Conservation (phyloP, 768 basidiomycete genomes). For the Psilocybe azurescens region DNA sequence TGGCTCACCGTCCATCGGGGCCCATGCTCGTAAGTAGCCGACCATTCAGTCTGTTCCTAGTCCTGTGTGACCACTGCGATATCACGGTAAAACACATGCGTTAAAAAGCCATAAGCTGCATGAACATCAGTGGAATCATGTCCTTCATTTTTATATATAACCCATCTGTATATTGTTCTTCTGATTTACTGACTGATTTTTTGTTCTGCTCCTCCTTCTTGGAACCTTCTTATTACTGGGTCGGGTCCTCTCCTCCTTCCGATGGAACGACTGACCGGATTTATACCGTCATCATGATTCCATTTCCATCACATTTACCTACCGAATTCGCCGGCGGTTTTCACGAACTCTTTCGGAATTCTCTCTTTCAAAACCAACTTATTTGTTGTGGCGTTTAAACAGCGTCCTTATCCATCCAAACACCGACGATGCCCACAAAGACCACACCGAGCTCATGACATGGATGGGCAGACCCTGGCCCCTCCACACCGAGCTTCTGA, state of each 20-base stretch:
- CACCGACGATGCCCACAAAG: slow-evolving; percentile 56
- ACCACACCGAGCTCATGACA: slow-evolving; percentile 65
- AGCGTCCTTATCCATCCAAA: slow-evolving; percentile 79
- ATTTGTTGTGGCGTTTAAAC: neutral
- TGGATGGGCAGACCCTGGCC: slow-evolving; percentile 76
- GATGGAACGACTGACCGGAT: neutral
- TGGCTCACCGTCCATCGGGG: slow-evolving; percentile 74
- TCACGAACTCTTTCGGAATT: neutral
- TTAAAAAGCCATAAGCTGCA: too few species aligned
- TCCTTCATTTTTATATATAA: too few species aligned
- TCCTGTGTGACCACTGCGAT: neutral
- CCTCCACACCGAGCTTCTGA: slow-evolving; percentile 35
- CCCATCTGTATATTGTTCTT: neutral
- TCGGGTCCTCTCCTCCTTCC: neutral
- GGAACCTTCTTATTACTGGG: neutral
- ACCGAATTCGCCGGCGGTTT: neutral
- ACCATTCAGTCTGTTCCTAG: neutral
- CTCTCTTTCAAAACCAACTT: too few species aligned
- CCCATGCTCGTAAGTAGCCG: slow-evolving; percentile 64
- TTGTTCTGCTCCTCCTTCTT: neutral
- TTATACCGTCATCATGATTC: neutral
- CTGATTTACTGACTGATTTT: neutral
- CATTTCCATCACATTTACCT: neutral
- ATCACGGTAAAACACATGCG: neutral
- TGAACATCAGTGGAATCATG: neutral